Base-by-base conservation (phyloP, 1,139 yeast species). In the Blastobotrys indianensis region DNA sequence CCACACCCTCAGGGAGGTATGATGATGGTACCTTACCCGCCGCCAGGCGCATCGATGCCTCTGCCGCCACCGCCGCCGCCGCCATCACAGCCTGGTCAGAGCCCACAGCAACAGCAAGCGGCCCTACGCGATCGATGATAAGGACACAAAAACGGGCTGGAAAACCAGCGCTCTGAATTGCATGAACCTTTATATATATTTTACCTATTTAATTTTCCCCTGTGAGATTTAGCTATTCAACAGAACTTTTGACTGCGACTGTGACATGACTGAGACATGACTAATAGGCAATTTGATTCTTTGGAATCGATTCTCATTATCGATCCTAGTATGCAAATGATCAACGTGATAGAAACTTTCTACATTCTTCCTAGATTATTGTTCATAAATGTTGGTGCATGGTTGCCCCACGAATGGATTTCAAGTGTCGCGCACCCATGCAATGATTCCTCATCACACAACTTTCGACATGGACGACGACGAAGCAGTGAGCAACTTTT, bases 401-500 rank as follows among this genome's bases (percentile, higher is more conserved):
- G n/a, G n/a, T n/a, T n/a, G n/a, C n/a, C n/a, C n/a, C n/a, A 31
- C 8, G 33, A 4, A 11, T 29, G 10, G 31, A 11, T 11, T 9
- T 29, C 8, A 29, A 29, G 33, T 13, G 15, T 31, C 33, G 12
- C 33, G 15, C 15, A 5, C 7, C 33, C 33, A 13, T 16, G 15
- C 35, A 33, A 33, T 4, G 23, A 33, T 13, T 33, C 15, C 33
- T n/a, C 33, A n/a, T n/a, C 15, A 31, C 12, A 31, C 33, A 31
- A 31, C 15, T 5, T n/a, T 31, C 20, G 32, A 20, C 36, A 60
- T 58, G 63, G 65, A 59, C 46, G 53, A 53, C 38, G 75, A 73
- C 48, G 87, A 79, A 46, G 67, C 73, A 39, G 69, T 85, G 30
- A 81, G 84, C 16, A 79, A 82, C 30, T 92, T 92, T 64, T 72